Conservation (phyloP, 164 flowering plant genomes). For the Paratinospora sagittata region DNA sequence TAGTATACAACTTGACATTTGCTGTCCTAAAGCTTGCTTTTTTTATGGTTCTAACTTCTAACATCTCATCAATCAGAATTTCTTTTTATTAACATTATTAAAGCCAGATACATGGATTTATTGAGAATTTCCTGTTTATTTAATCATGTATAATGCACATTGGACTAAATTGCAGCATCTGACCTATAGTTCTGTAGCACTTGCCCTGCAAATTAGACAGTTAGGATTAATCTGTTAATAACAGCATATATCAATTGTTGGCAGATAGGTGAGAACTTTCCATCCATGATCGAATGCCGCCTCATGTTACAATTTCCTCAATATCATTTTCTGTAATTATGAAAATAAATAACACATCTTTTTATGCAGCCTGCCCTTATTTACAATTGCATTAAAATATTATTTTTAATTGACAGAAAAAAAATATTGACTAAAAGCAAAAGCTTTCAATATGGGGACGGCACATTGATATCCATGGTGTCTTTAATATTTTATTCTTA, state of each 20-base stretch:
- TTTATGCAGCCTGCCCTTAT: neutral
- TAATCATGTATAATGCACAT: neutral
- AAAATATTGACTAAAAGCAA: neutral
- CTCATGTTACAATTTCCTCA: neutral
- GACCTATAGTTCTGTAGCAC: neutral
- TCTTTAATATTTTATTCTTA: neutral
- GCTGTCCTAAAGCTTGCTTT: no score
- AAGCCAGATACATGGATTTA: neutral
- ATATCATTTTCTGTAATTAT: neutral
- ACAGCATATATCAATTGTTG: neutral
- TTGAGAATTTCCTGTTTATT: neutral
- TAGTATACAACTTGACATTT: no score
- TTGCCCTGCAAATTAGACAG: neutral
- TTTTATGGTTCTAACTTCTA: neutral
- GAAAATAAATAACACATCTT: neutral
- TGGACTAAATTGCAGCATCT: neutral
- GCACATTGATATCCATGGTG: neutral
- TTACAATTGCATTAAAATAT: neutral
- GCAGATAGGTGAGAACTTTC: neutral
- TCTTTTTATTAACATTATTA: neutral
- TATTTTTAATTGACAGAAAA: neutral
- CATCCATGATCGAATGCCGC: neutral
- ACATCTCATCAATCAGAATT: neutral
- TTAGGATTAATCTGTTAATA: neutral
- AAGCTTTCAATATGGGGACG: neutral